phyloP scores from a whole-genome alignment of 2,329 filamentous ascomycete species.

The Drechslerella dactyloides region DNA sequence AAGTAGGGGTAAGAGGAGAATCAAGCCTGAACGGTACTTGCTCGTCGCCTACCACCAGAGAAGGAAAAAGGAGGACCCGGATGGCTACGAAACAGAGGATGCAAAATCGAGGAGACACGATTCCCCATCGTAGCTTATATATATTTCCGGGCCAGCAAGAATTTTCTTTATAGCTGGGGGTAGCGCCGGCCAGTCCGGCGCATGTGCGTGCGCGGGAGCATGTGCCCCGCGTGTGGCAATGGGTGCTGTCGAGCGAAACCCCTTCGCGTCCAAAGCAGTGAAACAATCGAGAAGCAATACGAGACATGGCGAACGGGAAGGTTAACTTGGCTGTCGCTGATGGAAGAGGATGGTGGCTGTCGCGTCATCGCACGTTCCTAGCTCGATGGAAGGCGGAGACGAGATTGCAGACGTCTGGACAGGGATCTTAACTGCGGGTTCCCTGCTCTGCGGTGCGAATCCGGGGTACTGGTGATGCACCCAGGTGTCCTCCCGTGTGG shows the following conservation, averaged over 20 bases:
- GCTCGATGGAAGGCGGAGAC: slow-evolving; percentile 18
- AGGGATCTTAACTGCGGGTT: slow-evolving; percentile 24
- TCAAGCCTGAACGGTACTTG: slow-evolving; percentile 22
- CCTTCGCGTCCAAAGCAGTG: slow-evolving; percentile 22
- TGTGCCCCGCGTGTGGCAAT: slow-evolving; percentile 19
- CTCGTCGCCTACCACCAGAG: slow-evolving; percentile 9
- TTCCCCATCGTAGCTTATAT: slow-evolving; percentile 20
- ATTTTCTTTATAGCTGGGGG: slow-evolving; percentile 5
- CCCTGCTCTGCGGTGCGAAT: slow-evolving; percentile 31
- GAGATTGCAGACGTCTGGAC: slow-evolving; percentile 18
- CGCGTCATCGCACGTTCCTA: slow-evolving; percentile 18
- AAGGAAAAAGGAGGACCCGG: slow-evolving; percentile 9
- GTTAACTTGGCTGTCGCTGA: slow-evolving; percentile 6
- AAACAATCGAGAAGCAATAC: slow-evolving; percentile 22
- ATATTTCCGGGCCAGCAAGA: slow-evolving; percentile 16
- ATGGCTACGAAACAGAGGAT: slow-evolving; percentile 16
- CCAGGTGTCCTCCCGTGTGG: not conserved
- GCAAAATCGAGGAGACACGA: slow-evolving; percentile 8
- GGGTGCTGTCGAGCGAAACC: slow-evolving; percentile 14
- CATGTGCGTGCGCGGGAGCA: too few relatives aligned
- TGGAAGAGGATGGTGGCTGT: slow-evolving; percentile 12
- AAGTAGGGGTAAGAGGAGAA: not conserved
- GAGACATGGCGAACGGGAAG: slow-evolving; percentile 39
- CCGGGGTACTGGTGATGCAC: slow-evolving; percentile 24
- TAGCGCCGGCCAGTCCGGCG: too few relatives aligned